Evolutionary conservation across 306 rosid species (phyloP).

Genomic region (Malus domestica): DNA sequence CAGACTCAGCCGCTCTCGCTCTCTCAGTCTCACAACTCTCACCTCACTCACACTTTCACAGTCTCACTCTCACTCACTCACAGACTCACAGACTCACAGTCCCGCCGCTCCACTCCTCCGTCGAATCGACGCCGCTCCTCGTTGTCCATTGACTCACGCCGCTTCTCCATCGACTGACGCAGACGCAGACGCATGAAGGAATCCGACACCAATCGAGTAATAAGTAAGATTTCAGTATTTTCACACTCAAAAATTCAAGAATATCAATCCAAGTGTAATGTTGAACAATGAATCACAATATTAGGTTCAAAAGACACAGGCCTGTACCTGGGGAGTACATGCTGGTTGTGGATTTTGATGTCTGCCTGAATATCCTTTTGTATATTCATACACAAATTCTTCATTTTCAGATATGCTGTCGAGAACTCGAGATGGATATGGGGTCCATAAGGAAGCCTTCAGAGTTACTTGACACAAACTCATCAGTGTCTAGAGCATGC

Average conservation of each 20-base stretch:
- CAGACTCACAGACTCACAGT: too few relatives aligned
- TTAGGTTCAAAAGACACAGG: background rate
- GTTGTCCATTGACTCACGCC: too few relatives aligned
- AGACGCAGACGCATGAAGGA: too few relatives aligned
- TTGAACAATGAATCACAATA: background rate
- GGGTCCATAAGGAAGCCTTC: constrained; percentile 70
- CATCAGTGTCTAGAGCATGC: constrained; percentile 92
- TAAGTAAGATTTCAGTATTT: constrained; percentile 26
- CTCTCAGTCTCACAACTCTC: too few relatives aligned
- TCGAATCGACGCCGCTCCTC: too few relatives aligned
- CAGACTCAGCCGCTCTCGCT: too few relatives aligned
- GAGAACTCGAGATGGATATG: constrained; percentile 50
- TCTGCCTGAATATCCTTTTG: constrained; percentile 84
- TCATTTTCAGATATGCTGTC: constrained; percentile 83
- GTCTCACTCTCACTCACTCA: too few relatives aligned
- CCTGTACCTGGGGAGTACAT: constrained; percentile 81
- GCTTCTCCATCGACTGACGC: too few relatives aligned
- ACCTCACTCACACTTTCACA: too few relatives aligned
- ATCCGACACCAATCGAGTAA: background rate
- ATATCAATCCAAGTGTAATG: background rate
- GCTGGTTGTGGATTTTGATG: constrained; percentile 73
- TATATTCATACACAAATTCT: constrained; percentile 59
- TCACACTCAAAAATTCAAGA: background rate
- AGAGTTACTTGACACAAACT: constrained; percentile 70
- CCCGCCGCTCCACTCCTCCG: too few relatives aligned